These are phyloP conservation scores for Mortierella sp. DNA, from an alignment of 371 early-diverging fungal species.

Conservation along the genomic window DNA sequence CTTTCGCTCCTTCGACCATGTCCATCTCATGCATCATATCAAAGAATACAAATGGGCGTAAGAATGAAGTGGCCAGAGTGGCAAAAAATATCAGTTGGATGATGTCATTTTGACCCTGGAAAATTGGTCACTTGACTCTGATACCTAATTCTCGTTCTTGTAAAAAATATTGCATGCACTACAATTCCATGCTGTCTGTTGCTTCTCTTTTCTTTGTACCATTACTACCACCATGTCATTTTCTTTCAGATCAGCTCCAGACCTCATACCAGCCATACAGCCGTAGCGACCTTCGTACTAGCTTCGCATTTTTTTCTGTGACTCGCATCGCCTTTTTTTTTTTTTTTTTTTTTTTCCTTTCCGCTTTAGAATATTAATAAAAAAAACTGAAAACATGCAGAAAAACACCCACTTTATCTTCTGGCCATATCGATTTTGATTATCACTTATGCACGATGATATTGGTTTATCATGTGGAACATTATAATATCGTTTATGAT, in stretches of 20 bases:
- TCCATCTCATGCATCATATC: background rate
- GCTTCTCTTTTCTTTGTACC: background rate
- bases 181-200: background rate
- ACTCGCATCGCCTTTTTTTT: background rate
- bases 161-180: background rate
- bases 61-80: conserved; percentile 7
- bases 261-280: background rate
- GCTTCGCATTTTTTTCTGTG: too few species aligned
- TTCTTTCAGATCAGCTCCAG: background rate
- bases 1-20: conserved; percentile 2
- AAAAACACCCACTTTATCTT: too few species aligned
- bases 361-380: background rate
- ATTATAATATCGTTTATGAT: too few species aligned
- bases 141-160: background rate
- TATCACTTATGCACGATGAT: too few species aligned
- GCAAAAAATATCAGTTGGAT: background rate
- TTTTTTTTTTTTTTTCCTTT: background rate
- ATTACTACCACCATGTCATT: background rate
- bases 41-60: background rate
- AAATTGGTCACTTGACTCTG: background rate
- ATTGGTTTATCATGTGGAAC: too few species aligned
- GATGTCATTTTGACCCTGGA: background rate
- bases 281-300: too few species aligned
- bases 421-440: too few species aligned
- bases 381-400: too few species aligned